Evolutionary conservation across 306 rosid genomes (phyloP), one percentile per base, ranked within the genome.

Genomic region (Pyrus bretschneideri): DNA sequence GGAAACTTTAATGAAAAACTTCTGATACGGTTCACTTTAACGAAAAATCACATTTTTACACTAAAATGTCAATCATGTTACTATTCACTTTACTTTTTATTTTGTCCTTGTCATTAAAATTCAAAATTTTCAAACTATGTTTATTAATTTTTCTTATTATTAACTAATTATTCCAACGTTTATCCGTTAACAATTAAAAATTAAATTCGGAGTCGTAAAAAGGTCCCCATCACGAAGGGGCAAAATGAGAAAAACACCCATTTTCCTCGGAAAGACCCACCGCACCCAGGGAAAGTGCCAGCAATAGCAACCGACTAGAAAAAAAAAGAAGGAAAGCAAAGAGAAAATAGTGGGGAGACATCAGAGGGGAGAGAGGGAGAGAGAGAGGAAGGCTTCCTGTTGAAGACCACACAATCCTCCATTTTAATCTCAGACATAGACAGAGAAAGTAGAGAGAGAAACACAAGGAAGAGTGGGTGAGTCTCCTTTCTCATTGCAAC

Each of bases 291-390:
- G n/a, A 72, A 44, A 57, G 57, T 59, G 12, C 51, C 42, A 65
- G 71, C 72, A 72, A 52, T 21, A 21, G 65, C 51, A 73, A 74
- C 60, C 78, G 45, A 62, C 29, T 72, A 29, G 38, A 21, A 5
- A 18, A 73, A 82, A 74, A 68, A 71, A 75, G 75, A 27, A 73
- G 67, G 75, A 27, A 70, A 40, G 35, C 66, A 66, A 30, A 6
- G 88, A 90, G 90, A 84, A 86, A 90, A 88, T 84, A 79, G 91
- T 76, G 96, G 92, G 79, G 88, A 9, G 82, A 78, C 33, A 17
- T 62, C 57, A 25, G 58, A 73, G 67, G 82, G 69, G 82, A 4
- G 18, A 46, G 61, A 8, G 27, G 27, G 27, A 25, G 55, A 77
- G 73, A 45, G 23, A 44, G 44, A 46, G 65, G 54, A 60, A 30